Evolutionary conservation across 169 alveolate genomes (phyloP).

Genomic region (Prorocentrum cordatum): DNA sequence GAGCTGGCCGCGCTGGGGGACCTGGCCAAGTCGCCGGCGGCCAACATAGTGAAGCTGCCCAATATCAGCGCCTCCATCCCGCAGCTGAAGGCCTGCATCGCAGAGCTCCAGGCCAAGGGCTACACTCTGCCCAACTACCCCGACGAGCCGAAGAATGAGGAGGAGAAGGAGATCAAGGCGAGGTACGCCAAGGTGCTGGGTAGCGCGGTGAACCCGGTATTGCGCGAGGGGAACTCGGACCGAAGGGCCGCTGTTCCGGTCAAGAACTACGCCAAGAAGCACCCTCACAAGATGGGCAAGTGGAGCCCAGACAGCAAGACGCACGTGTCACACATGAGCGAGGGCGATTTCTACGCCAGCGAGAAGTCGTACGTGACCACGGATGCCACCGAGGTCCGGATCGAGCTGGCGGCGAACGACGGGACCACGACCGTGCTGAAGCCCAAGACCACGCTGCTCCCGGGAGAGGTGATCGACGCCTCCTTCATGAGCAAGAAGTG

Average conservation of each 20-base stretch:
- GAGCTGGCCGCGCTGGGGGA: too few relatives aligned
- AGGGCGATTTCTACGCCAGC: background rate
- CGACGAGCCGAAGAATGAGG: background rate
- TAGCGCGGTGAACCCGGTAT: conserved; percentile 14
- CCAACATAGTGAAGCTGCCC: conserved; percentile 27
- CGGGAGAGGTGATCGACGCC: conserved; percentile 13
- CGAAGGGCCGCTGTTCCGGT: background rate
- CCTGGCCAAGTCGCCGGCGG: too few relatives aligned
- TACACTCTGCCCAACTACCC: conserved; percentile 8
- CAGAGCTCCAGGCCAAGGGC: conserved; percentile 46
- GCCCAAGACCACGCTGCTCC: background rate
- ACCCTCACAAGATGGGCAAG: conserved; percentile 69
- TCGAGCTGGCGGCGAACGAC: background rate
- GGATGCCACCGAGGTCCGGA: conserved; percentile 4
- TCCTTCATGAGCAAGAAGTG: background rate
- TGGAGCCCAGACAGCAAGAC: conserved; percentile 20
- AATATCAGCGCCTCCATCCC: conserved; percentile 6
- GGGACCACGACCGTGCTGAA: background rate
- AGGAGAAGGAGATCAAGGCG: background rate
- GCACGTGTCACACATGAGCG: background rate
- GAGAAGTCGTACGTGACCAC: background rate
- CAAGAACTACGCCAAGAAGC: conserved; percentile 37
- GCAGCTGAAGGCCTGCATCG: conserved; percentile 63
- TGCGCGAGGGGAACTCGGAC: conserved; percentile 21
- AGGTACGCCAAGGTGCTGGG: conserved; percentile 1